Percentiles rank a stretch among this genome's conserved stretches.
These are phyloP conservation scores for Leccinum subspadiceum DNA, from an alignment of 1,284 basidiomycete genomes.

Conservation along the genomic window DNA sequence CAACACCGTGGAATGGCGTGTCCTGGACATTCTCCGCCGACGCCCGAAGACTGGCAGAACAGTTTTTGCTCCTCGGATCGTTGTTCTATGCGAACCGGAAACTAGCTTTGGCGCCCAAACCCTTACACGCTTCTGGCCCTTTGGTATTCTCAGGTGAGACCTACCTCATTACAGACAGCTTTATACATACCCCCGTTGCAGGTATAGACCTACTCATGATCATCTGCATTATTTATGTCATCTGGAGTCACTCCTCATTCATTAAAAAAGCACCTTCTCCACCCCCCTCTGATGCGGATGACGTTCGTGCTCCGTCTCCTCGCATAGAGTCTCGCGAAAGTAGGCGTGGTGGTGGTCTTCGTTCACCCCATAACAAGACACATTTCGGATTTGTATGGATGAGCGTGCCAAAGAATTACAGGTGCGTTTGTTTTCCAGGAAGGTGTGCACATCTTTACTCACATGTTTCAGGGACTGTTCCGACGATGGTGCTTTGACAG, in stretches of 20 bases:
- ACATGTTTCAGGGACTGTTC: conserved; percentile 57
- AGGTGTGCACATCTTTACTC: conserved; percentile 5
- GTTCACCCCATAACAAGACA: conserved; percentile 38
- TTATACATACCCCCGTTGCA: conserved; percentile 30
- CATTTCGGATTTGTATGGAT: conserved; percentile 78
- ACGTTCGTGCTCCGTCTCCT: conserved; percentile 28
- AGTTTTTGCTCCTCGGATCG: conserved; percentile 26
- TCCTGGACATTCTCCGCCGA: conserved; percentile 28
- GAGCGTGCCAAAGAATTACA: conserved; percentile 85
- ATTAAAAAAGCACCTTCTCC: conserved; percentile 23
- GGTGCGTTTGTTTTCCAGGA: conserved; percentile 42
- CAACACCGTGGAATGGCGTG: conserved; percentile 15
- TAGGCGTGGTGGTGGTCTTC: conserved; percentile 37
- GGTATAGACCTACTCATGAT: conserved; percentile 60
- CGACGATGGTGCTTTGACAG: conserved; percentile 84
- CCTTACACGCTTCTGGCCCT: conserved; percentile 5
- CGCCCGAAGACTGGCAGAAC: conserved; percentile 27
- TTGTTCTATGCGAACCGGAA: conserved; percentile 34
- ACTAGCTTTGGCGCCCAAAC: conserved; percentile 11
- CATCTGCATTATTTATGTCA: conserved; percentile 59
- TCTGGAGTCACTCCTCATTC: conserved; percentile 57
- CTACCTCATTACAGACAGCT: neutral
- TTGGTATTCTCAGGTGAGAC: conserved; percentile 29
- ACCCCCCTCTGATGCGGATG: conserved; percentile 25
- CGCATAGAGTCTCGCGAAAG: conserved; percentile 46